Evolutionary conservation across 805 yeast genomes (phyloP).

Genomic region (Candida incommunis): DNA sequence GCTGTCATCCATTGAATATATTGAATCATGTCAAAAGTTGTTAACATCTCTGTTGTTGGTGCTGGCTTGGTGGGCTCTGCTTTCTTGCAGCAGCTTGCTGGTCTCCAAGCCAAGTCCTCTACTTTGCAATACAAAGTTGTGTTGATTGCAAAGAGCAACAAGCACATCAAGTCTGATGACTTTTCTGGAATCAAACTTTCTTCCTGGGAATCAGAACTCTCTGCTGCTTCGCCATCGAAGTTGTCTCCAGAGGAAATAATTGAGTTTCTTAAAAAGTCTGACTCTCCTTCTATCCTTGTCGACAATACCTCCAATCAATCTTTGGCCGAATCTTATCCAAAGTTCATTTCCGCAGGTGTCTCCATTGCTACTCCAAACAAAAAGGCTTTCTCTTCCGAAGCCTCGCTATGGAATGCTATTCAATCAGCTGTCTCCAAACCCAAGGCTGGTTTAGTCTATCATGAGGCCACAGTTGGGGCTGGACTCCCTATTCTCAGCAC

Average conservation of each 20-base stretch:
- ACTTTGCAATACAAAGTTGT: constrained; percentile 60
- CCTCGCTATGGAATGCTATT: constrained; percentile 63
- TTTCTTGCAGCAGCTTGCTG: constrained; percentile 65
- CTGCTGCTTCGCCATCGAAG: constrained; percentile 32
- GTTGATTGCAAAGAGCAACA: constrained; percentile 60
- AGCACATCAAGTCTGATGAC: constrained; percentile 53
- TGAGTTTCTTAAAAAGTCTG: constrained; percentile 47
- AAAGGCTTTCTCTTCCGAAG: constrained; percentile 81
- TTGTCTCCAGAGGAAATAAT: constrained; percentile 46
- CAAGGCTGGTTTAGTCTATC: constrained; percentile 72
- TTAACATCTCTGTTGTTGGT: constrained; percentile 59
- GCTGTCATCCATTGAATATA: too few species aligned
- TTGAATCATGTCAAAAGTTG: neutral
- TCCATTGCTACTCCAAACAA: constrained; percentile 97
- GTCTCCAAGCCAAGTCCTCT: constrained; percentile 32
- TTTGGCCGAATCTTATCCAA: constrained; percentile 66
- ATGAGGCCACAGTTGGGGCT: constrained; percentile 98
- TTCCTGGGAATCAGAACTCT: constrained; percentile 38
- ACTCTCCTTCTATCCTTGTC: constrained; percentile 66
- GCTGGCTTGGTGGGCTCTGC: constrained; percentile 95
- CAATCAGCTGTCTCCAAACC: constrained; percentile 39
- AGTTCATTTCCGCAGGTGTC: constrained; percentile 59
- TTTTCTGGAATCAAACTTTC: constrained; percentile 57
- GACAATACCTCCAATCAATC: constrained; percentile 86
- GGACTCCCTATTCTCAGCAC: constrained; percentile 91